phyloP scores from a whole-genome alignment of 164 flowering plant genomes.

The Nelumbo lutea region DNA sequence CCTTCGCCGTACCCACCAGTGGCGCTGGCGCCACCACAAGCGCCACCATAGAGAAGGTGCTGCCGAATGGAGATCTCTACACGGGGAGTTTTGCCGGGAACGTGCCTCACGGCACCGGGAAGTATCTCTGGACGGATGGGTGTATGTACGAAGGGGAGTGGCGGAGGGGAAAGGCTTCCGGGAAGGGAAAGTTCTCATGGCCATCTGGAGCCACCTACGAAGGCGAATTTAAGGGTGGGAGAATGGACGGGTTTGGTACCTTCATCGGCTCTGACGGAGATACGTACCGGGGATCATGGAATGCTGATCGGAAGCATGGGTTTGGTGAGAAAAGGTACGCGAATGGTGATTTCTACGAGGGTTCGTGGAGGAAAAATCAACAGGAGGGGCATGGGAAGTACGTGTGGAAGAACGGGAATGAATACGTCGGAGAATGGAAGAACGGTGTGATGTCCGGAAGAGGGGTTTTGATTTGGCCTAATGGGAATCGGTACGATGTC shows the following conservation, averaged over 20 bases:
- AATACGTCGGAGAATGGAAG: constrained; percentile 44
- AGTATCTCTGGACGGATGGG: constrained; percentile 83
- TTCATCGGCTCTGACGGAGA: constrained; percentile 21
- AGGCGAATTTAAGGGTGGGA: constrained; percentile 16
- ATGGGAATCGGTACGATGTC: constrained; percentile 41
- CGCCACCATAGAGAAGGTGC: constrained; percentile 38
- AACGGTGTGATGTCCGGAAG: constrained; percentile 31
- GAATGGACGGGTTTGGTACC: constrained; percentile 24
- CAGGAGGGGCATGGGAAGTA: constrained; percentile 30
- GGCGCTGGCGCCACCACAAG: not conserved
- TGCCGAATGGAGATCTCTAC: constrained; percentile 87
- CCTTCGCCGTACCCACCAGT: not conserved
- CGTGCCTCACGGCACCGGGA: constrained; percentile 72
- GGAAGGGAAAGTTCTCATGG: constrained; percentile 84
- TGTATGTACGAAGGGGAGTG: constrained; percentile 91
- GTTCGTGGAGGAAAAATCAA: constrained; percentile 14
- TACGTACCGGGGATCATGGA: constrained; percentile 18
- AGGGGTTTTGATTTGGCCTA: constrained; percentile 38
- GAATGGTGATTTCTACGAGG: constrained; percentile 20
- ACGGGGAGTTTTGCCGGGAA: constrained; percentile 47
- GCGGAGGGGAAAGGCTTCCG: constrained; percentile 67
- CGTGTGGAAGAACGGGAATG: constrained; percentile 33
- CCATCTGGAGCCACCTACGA: constrained; percentile 76
- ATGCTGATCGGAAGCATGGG: constrained; percentile 18
- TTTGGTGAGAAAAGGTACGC: constrained; percentile 19